Evolutionary conservation across 139 green algal genomes (phyloP).

Genomic region (Chlamydomonas asymmetrica): DNA sequence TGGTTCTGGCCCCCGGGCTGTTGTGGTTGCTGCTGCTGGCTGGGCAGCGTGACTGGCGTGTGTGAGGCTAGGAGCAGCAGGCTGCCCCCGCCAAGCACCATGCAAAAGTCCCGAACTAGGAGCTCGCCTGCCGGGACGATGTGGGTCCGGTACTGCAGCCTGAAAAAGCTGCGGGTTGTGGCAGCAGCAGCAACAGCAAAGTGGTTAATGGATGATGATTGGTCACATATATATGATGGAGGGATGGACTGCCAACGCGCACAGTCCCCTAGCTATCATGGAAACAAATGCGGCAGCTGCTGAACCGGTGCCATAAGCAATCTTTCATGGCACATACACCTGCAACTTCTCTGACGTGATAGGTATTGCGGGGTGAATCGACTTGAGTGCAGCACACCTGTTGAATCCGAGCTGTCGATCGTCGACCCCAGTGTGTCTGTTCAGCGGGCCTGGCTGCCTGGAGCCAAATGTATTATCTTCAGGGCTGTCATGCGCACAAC

Average conservation of each 20-base stretch:
- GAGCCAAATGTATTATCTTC: no score
- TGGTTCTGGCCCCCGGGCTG: not conserved
- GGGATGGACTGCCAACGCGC: not conserved
- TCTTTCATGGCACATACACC: not conserved
- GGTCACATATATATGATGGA: not conserved
- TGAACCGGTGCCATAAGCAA: no score
- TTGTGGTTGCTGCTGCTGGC: not conserved
- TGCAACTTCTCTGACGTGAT: not conserved
- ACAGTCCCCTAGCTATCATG: not conserved
- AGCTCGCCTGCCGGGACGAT: constrained; percentile 12
- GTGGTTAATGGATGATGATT: not conserved
- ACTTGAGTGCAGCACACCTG: not conserved
- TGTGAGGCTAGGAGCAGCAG: constrained; percentile 29
- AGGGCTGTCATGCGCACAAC: no score
- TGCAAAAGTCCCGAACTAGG: constrained; percentile 4
- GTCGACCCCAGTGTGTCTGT: constrained; percentile 3
- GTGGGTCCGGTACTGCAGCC: constrained; percentile 4
- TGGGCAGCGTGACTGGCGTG: constrained; percentile 15
- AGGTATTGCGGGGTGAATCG: not conserved
- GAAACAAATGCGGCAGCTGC: not conserved
- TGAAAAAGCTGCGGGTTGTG: constrained; percentile 19
- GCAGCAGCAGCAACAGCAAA: not conserved
- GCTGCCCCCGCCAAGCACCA: constrained; percentile 5
- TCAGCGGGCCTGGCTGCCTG: no score
- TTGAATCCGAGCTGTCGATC: constrained; percentile 7